Percentiles rank a stretch among this genome's conserved stretches.
Conservation (phyloP, 768 basidiomycete species). For the Suillus sp. region DNA sequence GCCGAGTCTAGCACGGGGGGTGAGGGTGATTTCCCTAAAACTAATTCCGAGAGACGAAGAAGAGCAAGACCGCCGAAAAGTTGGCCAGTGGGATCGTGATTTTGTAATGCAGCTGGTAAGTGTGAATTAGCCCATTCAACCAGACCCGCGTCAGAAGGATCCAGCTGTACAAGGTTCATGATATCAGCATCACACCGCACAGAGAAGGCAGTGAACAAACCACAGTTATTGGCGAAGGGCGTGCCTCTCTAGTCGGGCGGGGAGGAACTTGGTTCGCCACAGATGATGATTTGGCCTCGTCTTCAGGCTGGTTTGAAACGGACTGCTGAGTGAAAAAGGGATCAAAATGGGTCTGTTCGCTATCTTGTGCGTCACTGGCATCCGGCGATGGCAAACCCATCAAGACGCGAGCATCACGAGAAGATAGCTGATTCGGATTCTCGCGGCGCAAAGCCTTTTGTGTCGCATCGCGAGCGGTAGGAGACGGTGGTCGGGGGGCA, state of each 20-base stretch:
- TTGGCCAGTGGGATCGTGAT: slow-evolving; percentile 45
- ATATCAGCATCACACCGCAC: slow-evolving; percentile 9
- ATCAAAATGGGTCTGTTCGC: slow-evolving; percentile 53
- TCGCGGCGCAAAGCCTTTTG: slow-evolving; percentile 86
- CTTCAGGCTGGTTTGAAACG: slow-evolving; percentile 22
- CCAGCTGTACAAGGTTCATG: slow-evolving; percentile 26
- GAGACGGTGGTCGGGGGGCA: slow-evolving; percentile 92
- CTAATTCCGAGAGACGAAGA: slow-evolving; percentile 82
- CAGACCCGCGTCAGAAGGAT: slow-evolving; percentile 47
- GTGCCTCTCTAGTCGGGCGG: slow-evolving; percentile 67
- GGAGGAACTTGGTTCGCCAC: slow-evolving; percentile 47
- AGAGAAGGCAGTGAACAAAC: slow-evolving; percentile 19
- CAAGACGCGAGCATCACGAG: slow-evolving; percentile 74
- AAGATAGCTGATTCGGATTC: slow-evolving; percentile 80
- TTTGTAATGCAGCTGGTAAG: slow-evolving; percentile 64
- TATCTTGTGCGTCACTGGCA: slow-evolving; percentile 30
- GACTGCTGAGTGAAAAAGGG: slow-evolving; percentile 56
- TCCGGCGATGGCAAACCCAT: slow-evolving; percentile 55
- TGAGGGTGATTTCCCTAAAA: slow-evolving; percentile 63
- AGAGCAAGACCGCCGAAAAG: slow-evolving; percentile 74
- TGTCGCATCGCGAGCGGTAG: slow-evolving; percentile 81
- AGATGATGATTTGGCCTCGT: slow-evolving; percentile 20
- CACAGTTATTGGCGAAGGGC: slow-evolving; percentile 35
- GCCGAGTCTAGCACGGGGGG: slow-evolving; percentile 79
- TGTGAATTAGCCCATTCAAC: slow-evolving; percentile 90